Evolutionary conservation across 2,329 filamentous ascomycete species (phyloP).

Genomic region (Claviceps arundinis): DNA sequence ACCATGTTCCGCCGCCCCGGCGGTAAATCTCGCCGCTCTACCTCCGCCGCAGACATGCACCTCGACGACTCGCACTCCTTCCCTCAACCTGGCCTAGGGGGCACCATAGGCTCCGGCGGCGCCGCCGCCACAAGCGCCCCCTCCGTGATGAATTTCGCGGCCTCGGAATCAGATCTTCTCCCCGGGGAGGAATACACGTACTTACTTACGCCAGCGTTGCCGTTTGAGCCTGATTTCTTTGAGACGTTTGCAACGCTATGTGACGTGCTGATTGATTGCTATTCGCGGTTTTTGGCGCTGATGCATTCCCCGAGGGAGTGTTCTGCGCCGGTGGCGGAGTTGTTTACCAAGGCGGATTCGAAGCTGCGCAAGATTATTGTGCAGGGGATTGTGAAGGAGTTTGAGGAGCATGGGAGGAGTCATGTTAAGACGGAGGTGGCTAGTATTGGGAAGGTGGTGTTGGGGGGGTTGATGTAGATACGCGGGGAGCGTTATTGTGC

Average conservation of each 20-base stretch:
- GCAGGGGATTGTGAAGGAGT: conserved; percentile 76
- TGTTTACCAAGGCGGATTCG: conserved; percentile 82
- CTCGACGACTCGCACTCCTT: conserved; percentile 18
- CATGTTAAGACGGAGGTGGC: conserved; percentile 71
- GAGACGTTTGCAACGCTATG: conserved; percentile 93
- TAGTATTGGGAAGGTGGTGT: conserved; percentile 75
- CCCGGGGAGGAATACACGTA: conserved; percentile 81
- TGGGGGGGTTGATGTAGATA: conserved; percentile 70
- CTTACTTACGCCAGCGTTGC: conserved; percentile 78
- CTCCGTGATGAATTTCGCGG: conserved; percentile 42
- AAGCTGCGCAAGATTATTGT: conserved; percentile 81
- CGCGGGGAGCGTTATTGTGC: neutral
- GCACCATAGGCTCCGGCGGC: conserved; percentile 7
- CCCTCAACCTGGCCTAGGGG: conserved; percentile 8
- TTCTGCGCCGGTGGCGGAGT: conserved; percentile 56
- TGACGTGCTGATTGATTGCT: conserved; percentile 88
- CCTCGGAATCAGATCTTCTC: conserved; percentile 51
- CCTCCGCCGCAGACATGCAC: conserved; percentile 31
- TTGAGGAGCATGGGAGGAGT: conserved; percentile 71
- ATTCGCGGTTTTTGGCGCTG: conserved; percentile 63
- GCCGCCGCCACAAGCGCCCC: conserved; percentile 19
- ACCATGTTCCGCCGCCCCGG: conserved; percentile 66
- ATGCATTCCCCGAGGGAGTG: conserved; percentile 65
- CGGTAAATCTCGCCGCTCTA: conserved; percentile 42
- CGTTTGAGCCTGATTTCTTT: conserved; percentile 94